phyloP scores from a whole-genome alignment of 2,329 filamentous ascomycete genomes.

The Hypoxylon sp. region DNA sequence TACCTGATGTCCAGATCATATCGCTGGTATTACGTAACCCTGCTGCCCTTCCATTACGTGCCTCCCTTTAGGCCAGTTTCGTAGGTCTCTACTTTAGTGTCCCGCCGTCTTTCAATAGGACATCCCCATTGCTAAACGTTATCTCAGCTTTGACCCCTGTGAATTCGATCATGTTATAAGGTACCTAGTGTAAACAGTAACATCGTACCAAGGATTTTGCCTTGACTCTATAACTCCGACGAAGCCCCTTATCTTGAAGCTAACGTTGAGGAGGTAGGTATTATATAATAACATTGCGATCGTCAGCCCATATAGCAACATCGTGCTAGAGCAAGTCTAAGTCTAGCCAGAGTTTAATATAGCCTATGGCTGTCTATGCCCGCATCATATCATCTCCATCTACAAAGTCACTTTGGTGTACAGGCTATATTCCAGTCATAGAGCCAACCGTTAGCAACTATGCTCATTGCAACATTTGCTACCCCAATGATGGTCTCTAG shows the following conservation, averaged over 20 bases:
- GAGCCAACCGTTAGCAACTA: background rate
- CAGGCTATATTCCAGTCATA: background rate
- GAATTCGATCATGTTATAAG: no score
- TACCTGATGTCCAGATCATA: constrained; percentile 13
- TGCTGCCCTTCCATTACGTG: background rate
- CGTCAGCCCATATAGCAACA: background rate
- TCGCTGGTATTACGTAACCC: background rate
- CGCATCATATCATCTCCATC: background rate
- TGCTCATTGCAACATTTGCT: background rate
- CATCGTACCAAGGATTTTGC: no score
- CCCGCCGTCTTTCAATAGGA: no score
- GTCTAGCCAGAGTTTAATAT: background rate
- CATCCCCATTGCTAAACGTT: no score
- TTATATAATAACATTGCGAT: background rate
- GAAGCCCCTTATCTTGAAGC: background rate
- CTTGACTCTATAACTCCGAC: no score
- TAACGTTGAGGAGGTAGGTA: background rate
- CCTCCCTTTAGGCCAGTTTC: background rate
- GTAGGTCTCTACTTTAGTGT: no score
- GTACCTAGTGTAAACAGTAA: no score
- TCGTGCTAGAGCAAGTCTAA: background rate
- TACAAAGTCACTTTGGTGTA: background rate
- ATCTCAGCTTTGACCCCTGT: no score
- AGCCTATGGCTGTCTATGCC: background rate
- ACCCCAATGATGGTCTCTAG: background rate